Percentiles rank a stretch among this genome's conserved stretches.
These are phyloP conservation scores for Candida chilensis DNA, from an alignment of 805 yeast species.

Conservation along the genomic window DNA sequence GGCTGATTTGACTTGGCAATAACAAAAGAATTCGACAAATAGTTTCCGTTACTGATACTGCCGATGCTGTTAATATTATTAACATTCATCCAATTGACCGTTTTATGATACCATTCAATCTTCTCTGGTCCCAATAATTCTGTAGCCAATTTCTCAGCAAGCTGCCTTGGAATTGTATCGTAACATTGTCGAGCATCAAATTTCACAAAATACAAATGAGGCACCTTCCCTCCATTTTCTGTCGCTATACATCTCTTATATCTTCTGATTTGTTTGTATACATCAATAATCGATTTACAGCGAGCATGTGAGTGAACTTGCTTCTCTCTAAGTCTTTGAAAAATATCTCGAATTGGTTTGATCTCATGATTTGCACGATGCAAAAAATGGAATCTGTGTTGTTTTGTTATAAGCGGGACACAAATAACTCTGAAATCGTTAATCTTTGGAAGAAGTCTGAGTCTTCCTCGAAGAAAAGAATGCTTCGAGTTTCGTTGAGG, in stretches of 20 bases:
- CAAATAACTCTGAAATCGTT: slow-evolving; percentile 53
- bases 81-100: no score
- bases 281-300: slow-evolving; percentile 1
- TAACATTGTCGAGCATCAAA: slow-evolving; percentile 75
- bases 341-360: slow-evolving; percentile 30
- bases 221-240: slow-evolving; percentile 13
- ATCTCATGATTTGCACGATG: slow-evolving; percentile 25
- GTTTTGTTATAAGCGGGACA: slow-evolving; percentile 34
- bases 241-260: not conserved
- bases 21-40: no score
- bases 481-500: slow-evolving; percentile 1
- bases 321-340: slow-evolving; percentile 13
- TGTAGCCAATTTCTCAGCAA: no score
- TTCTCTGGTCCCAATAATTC: no score
- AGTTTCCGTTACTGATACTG: no score
- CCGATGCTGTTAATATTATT: no score
- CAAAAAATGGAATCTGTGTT: slow-evolving; percentile 19
- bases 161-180: slow-evolving; percentile 59
- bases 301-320: not conserved
- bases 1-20: no score
- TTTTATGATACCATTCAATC: no score
- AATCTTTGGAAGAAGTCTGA: slow-evolving; percentile 53
- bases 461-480: slow-evolving; percentile 21
- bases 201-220: slow-evolving; percentile 42
- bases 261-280: not conserved